A percentile compares a stretch with the other conserved stretches of the same genome.
These are phyloP conservation scores for Salix brachista DNA, from an alignment of 345 rosid species.

Conservation along the genomic window DNA sequence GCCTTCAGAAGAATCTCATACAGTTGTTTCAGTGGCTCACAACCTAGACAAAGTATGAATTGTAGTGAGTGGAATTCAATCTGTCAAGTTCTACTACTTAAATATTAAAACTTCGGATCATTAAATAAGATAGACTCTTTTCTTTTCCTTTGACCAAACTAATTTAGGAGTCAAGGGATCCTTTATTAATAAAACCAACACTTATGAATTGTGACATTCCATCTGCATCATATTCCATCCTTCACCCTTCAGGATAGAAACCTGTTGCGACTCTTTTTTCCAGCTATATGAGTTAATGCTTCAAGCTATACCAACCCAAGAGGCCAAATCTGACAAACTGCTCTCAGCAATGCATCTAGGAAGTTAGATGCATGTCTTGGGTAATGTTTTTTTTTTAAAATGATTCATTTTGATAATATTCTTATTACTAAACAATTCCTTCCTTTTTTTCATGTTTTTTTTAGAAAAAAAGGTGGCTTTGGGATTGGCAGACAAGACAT, in stretches of 20 bases:
- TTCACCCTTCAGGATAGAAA: neutral
- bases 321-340: neutral
- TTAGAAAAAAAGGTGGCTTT: neutral
- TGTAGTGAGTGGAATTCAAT: no score
- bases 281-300: neutral
- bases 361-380: no score
- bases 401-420: neutral
- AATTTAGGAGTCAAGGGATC: neutral
- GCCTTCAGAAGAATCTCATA: slow-evolving; percentile 54
- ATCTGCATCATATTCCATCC: neutral
- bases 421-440: neutral
- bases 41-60: slow-evolving; percentile 37
- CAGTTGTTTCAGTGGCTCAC: slow-evolving; percentile 73
- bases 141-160: no score
- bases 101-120: no score
- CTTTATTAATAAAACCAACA: neutral
- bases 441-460: neutral
- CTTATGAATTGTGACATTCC: neutral
- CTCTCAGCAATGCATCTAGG: neutral
- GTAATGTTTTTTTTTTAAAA: neutral
- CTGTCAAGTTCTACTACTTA: no score
- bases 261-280: neutral
- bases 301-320: slow-evolving; percentile 16
- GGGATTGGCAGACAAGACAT: slow-evolving; percentile 1
- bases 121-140: no score